These are phyloP conservation scores for Adansonia digitata DNA, from an alignment of 345 rosid species.

Conservation along the genomic window DNA sequence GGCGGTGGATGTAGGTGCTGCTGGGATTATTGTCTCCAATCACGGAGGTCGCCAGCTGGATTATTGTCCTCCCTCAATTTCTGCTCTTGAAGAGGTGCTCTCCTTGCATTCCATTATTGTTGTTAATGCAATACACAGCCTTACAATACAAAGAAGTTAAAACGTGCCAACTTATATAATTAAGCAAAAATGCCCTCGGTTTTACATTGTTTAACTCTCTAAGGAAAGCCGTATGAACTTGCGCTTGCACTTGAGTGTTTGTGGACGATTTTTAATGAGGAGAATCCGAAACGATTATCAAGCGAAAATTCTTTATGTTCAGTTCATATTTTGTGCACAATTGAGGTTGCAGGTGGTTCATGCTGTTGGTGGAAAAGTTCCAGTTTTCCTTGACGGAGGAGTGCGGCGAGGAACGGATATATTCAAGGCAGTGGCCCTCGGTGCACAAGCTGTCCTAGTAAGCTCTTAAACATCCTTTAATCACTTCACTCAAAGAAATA, in stretches of 20 bases:
- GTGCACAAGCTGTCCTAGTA: slow-evolving; percentile 93
- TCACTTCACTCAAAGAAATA: neutral
- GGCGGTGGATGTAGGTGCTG: slow-evolving; percentile 52
- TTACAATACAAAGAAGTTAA: neutral
- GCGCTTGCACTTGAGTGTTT: neutral
- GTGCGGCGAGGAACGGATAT: slow-evolving; percentile 76
- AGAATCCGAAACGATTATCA: neutral
- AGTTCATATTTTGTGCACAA: neutral
- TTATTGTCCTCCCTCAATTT: slow-evolving; percentile 49
- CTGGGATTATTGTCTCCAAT: slow-evolving; percentile 64
- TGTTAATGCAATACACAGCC: neutral
- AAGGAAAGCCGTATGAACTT: neutral
- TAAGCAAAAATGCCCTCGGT: neutral
- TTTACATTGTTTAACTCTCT: neutral
- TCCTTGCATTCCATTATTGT: too few relatives aligned
- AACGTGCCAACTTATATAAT: neutral
- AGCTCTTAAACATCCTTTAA: slow-evolving; percentile 13
- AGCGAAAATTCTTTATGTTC: neutral
- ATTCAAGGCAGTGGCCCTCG: slow-evolving; percentile 85
- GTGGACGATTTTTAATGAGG: neutral
- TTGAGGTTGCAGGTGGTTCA: slow-evolving; percentile 56
- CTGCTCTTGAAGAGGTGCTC: slow-evolving; percentile 65
- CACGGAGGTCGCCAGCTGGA: slow-evolving; percentile 72
- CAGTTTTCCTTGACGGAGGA: slow-evolving; percentile 86
- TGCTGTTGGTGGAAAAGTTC: slow-evolving; percentile 65